phyloP scores from a whole-genome alignment of 371 early-diverging fungal species.

The Mortierella sp. region DNA sequence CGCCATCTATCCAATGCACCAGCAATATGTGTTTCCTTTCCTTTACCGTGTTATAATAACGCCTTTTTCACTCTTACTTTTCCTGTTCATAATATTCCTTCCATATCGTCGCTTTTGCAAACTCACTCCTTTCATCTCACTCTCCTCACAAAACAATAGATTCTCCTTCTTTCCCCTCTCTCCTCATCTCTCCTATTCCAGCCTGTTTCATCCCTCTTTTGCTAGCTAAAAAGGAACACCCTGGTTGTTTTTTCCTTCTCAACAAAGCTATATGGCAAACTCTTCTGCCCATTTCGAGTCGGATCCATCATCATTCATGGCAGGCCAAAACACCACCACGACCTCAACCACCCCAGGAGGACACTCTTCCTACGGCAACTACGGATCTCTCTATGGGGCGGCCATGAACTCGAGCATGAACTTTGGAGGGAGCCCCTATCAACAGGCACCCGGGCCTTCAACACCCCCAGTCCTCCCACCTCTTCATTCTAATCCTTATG shows the following conservation, averaged over 20 bases:
- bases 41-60: not conserved
- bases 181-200: not conserved
- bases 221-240: slow-evolving; percentile 2
- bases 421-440: slow-evolving; percentile 23
- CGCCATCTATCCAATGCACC: not conserved
- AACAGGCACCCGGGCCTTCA: slow-evolving; percentile 13
- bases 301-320: slow-evolving; percentile 25
- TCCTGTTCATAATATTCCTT: not conserved
- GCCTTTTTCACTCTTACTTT: not conserved
- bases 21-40: not conserved
- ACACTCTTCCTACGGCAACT: slow-evolving; percentile 27
- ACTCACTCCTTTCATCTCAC: not conserved
- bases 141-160: not conserved
- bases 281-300: slow-evolving; percentile 43
- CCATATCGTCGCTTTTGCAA: not conserved
- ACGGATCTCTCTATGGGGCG: slow-evolving; percentile 29
- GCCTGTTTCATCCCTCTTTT: too few relatives aligned
- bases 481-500: slow-evolving; percentile 33
- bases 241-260: too few relatives aligned
- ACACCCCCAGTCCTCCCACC: slow-evolving; percentile 45
- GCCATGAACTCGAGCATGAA: slow-evolving; percentile 29
- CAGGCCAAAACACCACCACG: slow-evolving; percentile 22
- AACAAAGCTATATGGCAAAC: slow-evolving; percentile 29
- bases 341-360: slow-evolving; percentile 16
- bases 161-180: not conserved